Base-by-base conservation (phyloP, 1,139 yeast genomes). In the Ogataea hybrid region DNA sequence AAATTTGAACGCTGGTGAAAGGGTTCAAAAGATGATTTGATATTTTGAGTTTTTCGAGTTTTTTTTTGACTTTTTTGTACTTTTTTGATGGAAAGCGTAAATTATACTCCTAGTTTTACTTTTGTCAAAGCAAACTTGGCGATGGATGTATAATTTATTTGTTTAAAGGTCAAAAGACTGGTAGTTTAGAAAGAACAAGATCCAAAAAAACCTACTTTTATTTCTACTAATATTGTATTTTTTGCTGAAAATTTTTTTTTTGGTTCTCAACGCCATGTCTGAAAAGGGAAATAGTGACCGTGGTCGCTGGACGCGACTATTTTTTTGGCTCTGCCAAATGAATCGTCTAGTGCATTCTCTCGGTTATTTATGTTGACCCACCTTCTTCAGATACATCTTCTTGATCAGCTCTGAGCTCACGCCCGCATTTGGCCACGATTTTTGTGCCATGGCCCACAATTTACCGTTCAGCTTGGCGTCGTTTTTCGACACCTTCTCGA, bases 381-480 rank as follows among this genome's bases (percentile, higher is more conserved):
- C 52, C 48, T 59, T 59, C 39, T 59, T 83, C 57, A 75, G 75
- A 64, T 90, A 92, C 96, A 92, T 92, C 39, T 81, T 84, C 63
- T 78, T 77, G 54, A 92, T 81, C 65, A 85, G 85, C 35, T 74
- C 70, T 46, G 95, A 84, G 31, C 87, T 81, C n/a, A 84, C 97
- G 50, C 80, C 79, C 2, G 82, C 87, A 37, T 58, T 59, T 1
- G 98, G 98, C 98, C 98, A 92, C 62, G 84, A 92, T 47, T 79
- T 77, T 28, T 94, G 77, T 7, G 97, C 95, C 63, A 84, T 87
- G 18, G 87, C 77, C 98, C 99, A 92, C 46, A 92, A 68, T 56
- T 90, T 96, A 60, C 77, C 81, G 49, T 73, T 69, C 37, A 71
- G 52, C 53, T 70, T 75, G 25, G 63, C 68, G 37, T 64, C 61